phyloP scores from a whole-genome alignment of 169 alveolate genomes.

The Plasmodium adleri region DNA sequence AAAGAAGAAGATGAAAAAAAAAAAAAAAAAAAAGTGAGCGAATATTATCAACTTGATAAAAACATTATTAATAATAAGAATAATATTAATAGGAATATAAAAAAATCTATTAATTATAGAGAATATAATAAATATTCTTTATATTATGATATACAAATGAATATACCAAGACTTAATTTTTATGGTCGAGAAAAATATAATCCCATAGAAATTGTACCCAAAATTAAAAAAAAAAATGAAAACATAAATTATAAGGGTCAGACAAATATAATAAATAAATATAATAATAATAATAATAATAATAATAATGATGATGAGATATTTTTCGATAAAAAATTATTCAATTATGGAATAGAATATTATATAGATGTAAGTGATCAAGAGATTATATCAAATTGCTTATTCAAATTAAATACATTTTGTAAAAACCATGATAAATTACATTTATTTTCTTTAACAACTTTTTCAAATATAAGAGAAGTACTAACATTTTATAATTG shows the following conservation, averaged over 20 bases:
- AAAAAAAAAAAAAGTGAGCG: background rate
- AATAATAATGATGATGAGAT: background rate
- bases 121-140: too few species aligned
- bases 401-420: constrained; percentile 37
- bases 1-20: background rate
- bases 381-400: constrained; percentile 39
- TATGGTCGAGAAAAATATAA: background rate
- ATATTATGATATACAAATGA: constrained; percentile 7
- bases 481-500: constrained; percentile 36
- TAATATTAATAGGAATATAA: too few species aligned
- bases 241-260: background rate
- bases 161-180: background rate
- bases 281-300: too few species aligned
- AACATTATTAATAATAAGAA: background rate
- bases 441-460: constrained; percentile 28
- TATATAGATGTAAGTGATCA: constrained; percentile 64
- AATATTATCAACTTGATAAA: background rate
- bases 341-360: constrained; percentile 65
- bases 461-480: constrained; percentile 55
- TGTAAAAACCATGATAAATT: constrained; percentile 19
- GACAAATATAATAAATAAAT: background rate
- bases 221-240: background rate
- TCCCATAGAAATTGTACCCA: constrained; percentile 3
- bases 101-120: too few species aligned
- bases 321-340: constrained; percentile 1